Evolutionary conservation across 1,284 basidiomycete species (phyloP), one percentile per base, ranked within the genome.

Genomic region (Trametes sp.): DNA sequence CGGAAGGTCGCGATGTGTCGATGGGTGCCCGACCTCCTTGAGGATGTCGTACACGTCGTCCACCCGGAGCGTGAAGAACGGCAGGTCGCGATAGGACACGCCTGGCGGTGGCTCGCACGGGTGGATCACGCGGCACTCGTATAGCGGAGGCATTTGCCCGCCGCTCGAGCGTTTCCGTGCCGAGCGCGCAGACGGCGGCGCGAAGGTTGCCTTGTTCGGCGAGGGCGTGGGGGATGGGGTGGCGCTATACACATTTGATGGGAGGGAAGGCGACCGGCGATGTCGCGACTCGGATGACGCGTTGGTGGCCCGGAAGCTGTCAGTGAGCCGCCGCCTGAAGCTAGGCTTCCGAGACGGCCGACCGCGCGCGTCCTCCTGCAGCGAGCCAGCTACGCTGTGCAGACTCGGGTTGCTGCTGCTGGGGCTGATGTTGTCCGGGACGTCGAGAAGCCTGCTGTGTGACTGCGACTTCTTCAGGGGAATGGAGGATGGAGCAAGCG

Each of bases 21-120:
- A 86, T 16, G 91, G 92, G 72, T 93, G 92, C 0, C 92, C 91
- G 0, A 85, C 87, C 73, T 93, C 92, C 66, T 86, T 82, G 56
- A 93, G 74, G 9, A 94, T 85, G 49, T 88, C 84, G 59, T 87
- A 87, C 41, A 86, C 72, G 35, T 89, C 86, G 2, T 84, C 87
- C 29, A 84, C 80, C 28, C 76, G 73, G 19, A 94, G 80, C 16
- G 79, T 82, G 73, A 92, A 89, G 80, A 94, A 93, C 11, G 90
- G 90, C 70, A 88, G 84, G 35, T 82, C 84, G 67, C 85, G 86
- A 69, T 92, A 93, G n/a, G 84, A 80, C 4, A 88, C 84, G 8
- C 83, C 81, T 0, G 75, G 70, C 0, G 88, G 89, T 7, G 90
- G 89, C 28, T 80, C 75, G 73, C 88, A 92, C 13, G 84, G 80